A percentile compares a stretch with the other conserved stretches of the same genome.
phyloP scores from a whole-genome alignment of 805 yeast genomes.

The Starmerella cellae region DNA sequence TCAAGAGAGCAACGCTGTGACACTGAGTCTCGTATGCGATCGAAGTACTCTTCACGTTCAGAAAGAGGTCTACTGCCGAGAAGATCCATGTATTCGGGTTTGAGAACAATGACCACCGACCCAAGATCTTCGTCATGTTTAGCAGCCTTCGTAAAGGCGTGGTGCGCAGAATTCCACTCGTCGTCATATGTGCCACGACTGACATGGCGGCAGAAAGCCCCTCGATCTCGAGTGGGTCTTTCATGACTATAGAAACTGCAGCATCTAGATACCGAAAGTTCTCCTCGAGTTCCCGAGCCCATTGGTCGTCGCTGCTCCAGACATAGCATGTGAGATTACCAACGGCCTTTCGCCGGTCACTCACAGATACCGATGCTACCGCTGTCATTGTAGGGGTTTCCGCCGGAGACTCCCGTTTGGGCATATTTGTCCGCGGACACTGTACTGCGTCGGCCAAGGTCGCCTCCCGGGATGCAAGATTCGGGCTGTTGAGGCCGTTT shows the following conservation, averaged over 20 bases:
- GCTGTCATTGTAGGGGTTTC: background rate
- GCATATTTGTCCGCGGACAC: background rate
- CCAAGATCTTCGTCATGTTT: slow-evolving; percentile 7
- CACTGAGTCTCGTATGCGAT: background rate
- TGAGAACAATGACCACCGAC: slow-evolving; percentile 4
- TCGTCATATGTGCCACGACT: slow-evolving; percentile 9
- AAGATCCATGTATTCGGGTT: slow-evolving; percentile 3
- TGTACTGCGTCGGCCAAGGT: background rate
- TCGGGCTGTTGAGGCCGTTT: no score
- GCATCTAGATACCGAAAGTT: background rate
- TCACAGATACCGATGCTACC: background rate
- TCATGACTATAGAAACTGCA: background rate
- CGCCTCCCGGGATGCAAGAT: no score
- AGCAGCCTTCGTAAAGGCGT: slow-evolving; percentile 4
- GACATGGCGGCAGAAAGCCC: slow-evolving; percentile 7
- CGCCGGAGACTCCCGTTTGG: background rate
- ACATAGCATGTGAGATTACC: background rate
- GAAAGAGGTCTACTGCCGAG: slow-evolving; percentile 1
- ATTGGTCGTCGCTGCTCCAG: background rate
- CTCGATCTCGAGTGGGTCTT: background rate
- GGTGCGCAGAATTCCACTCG: slow-evolving; percentile 8
- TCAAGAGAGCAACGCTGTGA: background rate
- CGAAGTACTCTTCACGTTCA: slow-evolving; percentile 1
- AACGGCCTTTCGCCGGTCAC: slow-evolving; percentile 9
- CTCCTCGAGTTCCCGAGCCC: background rate